These are phyloP conservation scores for Biscutella laevigata DNA, from an alignment of 441 rosid genomes.

Conservation along the genomic window DNA sequence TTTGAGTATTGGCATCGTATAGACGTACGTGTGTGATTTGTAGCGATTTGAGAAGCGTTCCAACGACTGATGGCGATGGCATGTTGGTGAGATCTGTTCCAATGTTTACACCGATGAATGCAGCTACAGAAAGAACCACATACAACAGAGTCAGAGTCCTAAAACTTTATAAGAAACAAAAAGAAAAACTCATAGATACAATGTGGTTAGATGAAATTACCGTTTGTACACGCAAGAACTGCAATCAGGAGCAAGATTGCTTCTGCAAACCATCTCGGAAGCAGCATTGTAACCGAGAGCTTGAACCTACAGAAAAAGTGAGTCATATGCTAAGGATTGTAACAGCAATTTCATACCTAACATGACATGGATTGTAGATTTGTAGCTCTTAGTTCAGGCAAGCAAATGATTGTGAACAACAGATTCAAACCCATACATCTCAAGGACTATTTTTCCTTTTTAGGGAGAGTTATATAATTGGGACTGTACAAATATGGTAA, in stretches of 20 bases:
- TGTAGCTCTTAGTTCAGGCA: neutral
- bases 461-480: conserved; percentile 6
- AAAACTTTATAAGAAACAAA: neutral
- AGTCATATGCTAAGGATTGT: neutral
- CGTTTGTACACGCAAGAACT: conserved; percentile 35
- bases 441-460: neutral
- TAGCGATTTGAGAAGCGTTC: conserved; percentile 43
- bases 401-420: too few relatives aligned
- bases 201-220: conserved; percentile 29
- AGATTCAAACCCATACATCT: too few relatives aligned
- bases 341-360: neutral
- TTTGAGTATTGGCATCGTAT: conserved; percentile 64
- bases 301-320: conserved; percentile 2
- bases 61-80: conserved; percentile 61
- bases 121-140: conserved; percentile 37
- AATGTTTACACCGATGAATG: conserved; percentile 71
- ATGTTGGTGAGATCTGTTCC: conserved; percentile 65
- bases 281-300: conserved; percentile 36
- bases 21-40: conserved; percentile 79
- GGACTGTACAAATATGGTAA: conserved; percentile 12
- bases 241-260: conserved; percentile 33
- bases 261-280: conserved; percentile 34
- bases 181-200: neutral
- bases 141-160: neutral
- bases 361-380: neutral